Conservation (phyloP, 1,284 basidiomycete genomes). For the Boletus nobilissimus region DNA sequence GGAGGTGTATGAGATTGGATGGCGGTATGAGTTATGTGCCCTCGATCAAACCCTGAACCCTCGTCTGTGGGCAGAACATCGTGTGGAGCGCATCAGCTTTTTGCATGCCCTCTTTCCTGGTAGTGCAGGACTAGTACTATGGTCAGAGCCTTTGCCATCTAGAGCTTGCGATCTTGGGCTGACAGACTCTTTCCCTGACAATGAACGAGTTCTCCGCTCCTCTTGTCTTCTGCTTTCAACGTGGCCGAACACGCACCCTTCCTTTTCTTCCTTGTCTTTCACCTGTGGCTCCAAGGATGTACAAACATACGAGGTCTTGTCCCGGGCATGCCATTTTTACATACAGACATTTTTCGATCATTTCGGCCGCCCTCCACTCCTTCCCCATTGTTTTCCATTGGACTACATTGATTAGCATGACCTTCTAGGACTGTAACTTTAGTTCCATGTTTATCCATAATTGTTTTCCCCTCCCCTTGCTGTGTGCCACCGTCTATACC, state of each 20-base stretch:
- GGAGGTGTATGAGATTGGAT: background rate
- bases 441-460: background rate
- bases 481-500: too few species aligned
- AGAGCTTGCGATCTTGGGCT: background rate
- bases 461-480: too few species aligned
- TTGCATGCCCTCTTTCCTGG: background rate
- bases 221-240: background rate
- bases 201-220: background rate
- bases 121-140: background rate
- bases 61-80: background rate
- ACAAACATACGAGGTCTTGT: background rate
- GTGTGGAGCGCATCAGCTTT: background rate
- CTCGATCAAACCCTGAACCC: background rate
- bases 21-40: background rate
- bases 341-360: slow-evolving; percentile 3
- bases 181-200: background rate
- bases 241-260: background rate
- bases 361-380: background rate
- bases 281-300: background rate
- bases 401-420: background rate
- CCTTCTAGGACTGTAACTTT: background rate
- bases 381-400: background rate
- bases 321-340: background rate
- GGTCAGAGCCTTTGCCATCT: background rate
- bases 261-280: background rate